Evolutionary conservation across 2,329 filamentous ascomycete species (phyloP), one percentile per base, ranked within the genome.

Genomic region (Aspergillus neoniger): DNA sequence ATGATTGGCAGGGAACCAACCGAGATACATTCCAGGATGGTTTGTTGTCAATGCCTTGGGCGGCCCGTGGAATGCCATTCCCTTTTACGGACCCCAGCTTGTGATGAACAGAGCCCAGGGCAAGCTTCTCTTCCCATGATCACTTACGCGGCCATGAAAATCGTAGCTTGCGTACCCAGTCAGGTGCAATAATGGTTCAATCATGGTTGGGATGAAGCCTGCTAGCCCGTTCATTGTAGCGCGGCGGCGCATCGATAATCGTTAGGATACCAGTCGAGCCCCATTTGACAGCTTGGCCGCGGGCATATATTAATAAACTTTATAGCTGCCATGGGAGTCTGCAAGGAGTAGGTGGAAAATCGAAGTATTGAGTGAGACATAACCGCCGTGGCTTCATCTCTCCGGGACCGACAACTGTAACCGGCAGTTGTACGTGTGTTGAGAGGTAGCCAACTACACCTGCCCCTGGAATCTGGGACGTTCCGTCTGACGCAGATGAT

Each of bases 1-100:
- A 17, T 30, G 15, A 32, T 50, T 50, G 47, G 47, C 5, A 9
- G 25, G 28, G n/a, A 28, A 30, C 7, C 25, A 17, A 19, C 14
- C 17, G 47, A 55, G 55, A 43, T 63, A 52, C 68, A 70, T 70
- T 70, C 69, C 63, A 44, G 19, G 14, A 15, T 43, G 48, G 66
- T 70, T 70, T 70, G 67, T 68, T 67, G 62, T 59, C 66, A 67
- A 43, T 36, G 41, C 12, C n/a, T 19, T 21, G 39, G 30, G 7
- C 12, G 25, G 63, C 9, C 58, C 59, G 15, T 25, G 60, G 69
- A 70, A 70, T 70, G 68, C 50, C 47, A 21, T 8, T 50, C n/a
- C 25, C 47, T 17, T 15, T 12, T 9, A 23, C 23, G 21, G 44
- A 25, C 23, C 47, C 15, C 7, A 32, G 47, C 25, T 30, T 17